A percentile compares a stretch with the other conserved stretches of the same genome.
Evolutionary conservation across 805 yeast species (phyloP).

Genomic region (Maudiozyma turicensis): DNA sequence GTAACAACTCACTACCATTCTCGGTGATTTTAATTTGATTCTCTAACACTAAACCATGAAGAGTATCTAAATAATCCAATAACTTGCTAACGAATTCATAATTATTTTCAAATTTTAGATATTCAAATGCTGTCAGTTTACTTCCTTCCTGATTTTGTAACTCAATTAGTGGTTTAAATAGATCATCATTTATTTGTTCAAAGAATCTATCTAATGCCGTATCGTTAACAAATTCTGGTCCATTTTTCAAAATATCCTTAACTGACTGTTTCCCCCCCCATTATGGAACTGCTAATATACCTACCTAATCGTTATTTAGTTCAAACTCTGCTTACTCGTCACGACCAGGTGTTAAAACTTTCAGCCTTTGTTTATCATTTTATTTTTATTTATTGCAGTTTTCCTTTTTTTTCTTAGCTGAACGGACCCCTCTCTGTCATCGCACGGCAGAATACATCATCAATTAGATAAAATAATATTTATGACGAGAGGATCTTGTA

Average conservation of each 20-base stretch:
- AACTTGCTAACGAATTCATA: constrained; percentile 14
- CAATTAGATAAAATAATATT: too few species aligned
- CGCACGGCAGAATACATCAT: too few species aligned
- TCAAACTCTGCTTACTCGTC: too few species aligned
- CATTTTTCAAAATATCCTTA: constrained; percentile 5
- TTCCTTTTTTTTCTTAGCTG: too few species aligned
- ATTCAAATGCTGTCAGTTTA: constrained; percentile 7
- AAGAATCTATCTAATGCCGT: constrained; percentile 30
- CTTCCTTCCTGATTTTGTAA: not conserved
- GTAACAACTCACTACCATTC: constrained; percentile 27
- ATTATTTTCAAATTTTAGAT: constrained; percentile 9
- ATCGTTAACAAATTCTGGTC: constrained; percentile 26
- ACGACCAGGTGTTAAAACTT: too few species aligned
- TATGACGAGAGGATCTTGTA: too few species aligned
- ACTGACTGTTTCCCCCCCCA: not conserved
- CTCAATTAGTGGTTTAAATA: constrained; percentile 4
- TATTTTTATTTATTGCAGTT: too few species aligned
- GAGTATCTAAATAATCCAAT: constrained; percentile 6
- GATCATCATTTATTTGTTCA: constrained; percentile 8
- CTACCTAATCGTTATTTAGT: too few species aligned
- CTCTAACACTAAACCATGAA: constrained; percentile 9
- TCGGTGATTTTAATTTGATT: constrained; percentile 6
- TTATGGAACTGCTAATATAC: not conserved
- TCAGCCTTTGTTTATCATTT: too few species aligned
- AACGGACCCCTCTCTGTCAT: too few species aligned